Evolutionary conservation across 768 basidiomycete genomes (phyloP), one percentile per base, ranked within the genome.

Genomic region (Rhodotorula taiwanensis): DNA sequence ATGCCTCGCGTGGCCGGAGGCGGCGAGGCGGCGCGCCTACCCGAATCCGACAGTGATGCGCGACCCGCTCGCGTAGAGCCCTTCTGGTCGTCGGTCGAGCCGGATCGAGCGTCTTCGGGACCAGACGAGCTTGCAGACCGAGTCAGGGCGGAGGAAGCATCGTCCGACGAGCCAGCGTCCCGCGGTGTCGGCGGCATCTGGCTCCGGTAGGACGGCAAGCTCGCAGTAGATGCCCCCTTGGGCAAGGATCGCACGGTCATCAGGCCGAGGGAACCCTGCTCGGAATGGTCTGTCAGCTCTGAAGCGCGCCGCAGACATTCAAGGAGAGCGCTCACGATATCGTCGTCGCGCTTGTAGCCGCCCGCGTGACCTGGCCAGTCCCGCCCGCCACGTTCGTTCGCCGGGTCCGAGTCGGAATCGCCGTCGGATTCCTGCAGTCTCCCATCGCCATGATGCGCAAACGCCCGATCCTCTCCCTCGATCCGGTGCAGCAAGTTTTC

Each of bases 1-100:
- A 60, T 56, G 6, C 64, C 64, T 21, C 47, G 20, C 6, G 42
- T 45, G n/a, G 64, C 64, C 4, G 64, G 50, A 8, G 64, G 64
- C 1, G 58, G 51, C 34, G 31, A 27, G 33, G 51, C 21, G 21
- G 47, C 28, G 49, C 41, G 53, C 34, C 18, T 20, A 27, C 27
- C n/a, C n/a, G n/a, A n/a, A n/a, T n/a, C n/a, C n/a, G n/a, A n/a
- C n/a, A n/a, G n/a, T n/a, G n/a, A n/a, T n/a, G n/a, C n/a, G n/a
- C n/a, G n/a, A n/a, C n/a, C n/a, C n/a, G n/a, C n/a, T n/a, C n/a
- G n/a, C n/a, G n/a, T n/a, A n/a, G n/a, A n/a, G n/a, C n/a, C n/a
- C n/a, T n/a, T n/a, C n/a, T n/a, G n/a, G n/a, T n/a, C n/a, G n/a
- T n/a, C n/a, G n/a, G n/a, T n/a, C n/a, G n/a, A n/a, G n/a, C n/a